These are phyloP conservation scores for Penicillium brasilianum DNA, from an alignment of 2,329 filamentous ascomycete species.

Conservation along the genomic window DNA sequence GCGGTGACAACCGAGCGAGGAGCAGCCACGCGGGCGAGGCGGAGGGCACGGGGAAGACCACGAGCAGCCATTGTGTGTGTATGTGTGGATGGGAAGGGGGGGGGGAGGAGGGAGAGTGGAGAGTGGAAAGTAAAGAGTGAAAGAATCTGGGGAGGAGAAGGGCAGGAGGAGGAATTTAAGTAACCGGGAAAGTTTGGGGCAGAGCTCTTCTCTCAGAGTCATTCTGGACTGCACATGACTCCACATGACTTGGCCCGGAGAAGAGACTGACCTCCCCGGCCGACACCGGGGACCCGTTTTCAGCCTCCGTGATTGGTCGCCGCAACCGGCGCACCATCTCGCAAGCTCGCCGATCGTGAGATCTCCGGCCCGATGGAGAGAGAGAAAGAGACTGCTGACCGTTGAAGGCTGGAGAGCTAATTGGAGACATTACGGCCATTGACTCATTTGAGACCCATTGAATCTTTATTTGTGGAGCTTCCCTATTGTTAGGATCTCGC, in stretches of 20 bases:
- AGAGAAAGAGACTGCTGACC: background rate
- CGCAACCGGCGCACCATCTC: background rate
- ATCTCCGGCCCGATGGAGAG: background rate
- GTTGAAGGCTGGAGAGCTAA: background rate
- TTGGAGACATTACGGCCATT: background rate
- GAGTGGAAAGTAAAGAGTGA: slow-evolving; percentile 17
- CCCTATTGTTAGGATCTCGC: background rate
- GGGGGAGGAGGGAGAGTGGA: slow-evolving; percentile 11
- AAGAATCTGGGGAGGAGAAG: background rate
- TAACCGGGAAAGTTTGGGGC: slow-evolving; percentile 4
- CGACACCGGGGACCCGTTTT: slow-evolving; percentile 23
- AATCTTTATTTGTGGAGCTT: background rate
- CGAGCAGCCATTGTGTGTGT: slow-evolving; percentile 53
- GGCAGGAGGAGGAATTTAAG: slow-evolving; percentile 5
- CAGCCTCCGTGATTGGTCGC: slow-evolving; percentile 20
- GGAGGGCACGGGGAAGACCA: slow-evolving; percentile 61
- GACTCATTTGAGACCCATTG: background rate
- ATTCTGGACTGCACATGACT: background rate
- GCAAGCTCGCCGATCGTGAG: background rate
- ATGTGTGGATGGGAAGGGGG: slow-evolving; percentile 15
- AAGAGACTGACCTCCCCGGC: slow-evolving; percentile 27
- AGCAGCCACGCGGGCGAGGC: slow-evolving; percentile 61
- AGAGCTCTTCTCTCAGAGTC: slow-evolving; percentile 2
- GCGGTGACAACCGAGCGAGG: slow-evolving; percentile 64
- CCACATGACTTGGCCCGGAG: slow-evolving; percentile 20